These are phyloP conservation scores for Tylopilus sp. DNA, from an alignment of 768 basidiomycete genomes.

Conservation along the genomic window DNA sequence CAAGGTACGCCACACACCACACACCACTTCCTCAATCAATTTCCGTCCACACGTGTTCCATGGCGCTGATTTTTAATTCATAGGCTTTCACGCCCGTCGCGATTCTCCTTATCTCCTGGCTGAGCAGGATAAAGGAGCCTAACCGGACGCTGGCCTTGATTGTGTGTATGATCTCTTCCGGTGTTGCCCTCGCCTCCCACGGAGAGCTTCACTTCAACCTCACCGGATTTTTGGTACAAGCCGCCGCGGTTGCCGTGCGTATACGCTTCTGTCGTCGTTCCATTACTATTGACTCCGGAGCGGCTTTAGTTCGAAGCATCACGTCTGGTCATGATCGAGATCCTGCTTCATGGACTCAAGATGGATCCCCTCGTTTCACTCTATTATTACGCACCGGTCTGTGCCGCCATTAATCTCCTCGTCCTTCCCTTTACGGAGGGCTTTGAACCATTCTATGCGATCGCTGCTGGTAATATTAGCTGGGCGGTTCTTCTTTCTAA, in stretches of 20 bases:
- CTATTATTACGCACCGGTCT: slow-evolving; percentile 96
- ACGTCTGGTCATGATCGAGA: slow-evolving; percentile 93
- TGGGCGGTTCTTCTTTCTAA: slow-evolving; percentile 76
- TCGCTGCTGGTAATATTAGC: slow-evolving; percentile 52
- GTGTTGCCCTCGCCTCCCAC: slow-evolving; percentile 85
- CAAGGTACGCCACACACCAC: slow-evolving; percentile 49
- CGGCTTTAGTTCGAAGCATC: slow-evolving; percentile 78
- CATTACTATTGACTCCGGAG: background rate
- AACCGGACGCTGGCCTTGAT: slow-evolving; percentile 77
- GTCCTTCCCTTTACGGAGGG: slow-evolving; percentile 93
- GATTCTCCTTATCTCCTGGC: slow-evolving; percentile 91
- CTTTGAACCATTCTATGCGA: slow-evolving; percentile 75
- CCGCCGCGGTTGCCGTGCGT: slow-evolving; percentile 73
- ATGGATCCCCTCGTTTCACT: slow-evolving; percentile 97
- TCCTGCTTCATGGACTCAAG: slow-evolving; percentile 90
- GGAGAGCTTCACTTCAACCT: slow-evolving; percentile 87
- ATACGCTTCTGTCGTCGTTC: background rate
- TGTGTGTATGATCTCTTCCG: slow-evolving; percentile 85
- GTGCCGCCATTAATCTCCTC: slow-evolving; percentile 82
- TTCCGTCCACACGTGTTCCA: background rate
- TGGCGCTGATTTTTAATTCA: background rate
- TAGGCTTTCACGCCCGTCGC: slow-evolving; percentile 90
- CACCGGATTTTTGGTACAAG: slow-evolving; percentile 84
- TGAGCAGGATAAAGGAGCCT: slow-evolving; percentile 84
- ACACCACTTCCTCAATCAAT: background rate